These are phyloP conservation scores for Phytopythium oedochilum DNA, from an alignment of 352 stramenopile species.

Conservation along the genomic window DNA sequence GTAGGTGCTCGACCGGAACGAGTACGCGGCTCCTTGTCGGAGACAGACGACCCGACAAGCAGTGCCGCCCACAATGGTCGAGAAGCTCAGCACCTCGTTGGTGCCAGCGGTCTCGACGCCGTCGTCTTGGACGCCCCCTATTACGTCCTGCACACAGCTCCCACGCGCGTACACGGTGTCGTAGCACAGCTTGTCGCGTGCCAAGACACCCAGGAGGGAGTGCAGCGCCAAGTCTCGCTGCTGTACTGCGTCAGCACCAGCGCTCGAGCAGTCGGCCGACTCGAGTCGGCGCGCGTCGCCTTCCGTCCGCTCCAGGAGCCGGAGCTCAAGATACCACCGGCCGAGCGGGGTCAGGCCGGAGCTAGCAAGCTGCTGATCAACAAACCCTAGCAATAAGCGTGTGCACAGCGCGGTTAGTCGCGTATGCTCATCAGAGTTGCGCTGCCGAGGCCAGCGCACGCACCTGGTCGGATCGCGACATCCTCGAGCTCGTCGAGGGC, in stretches of 20 bases:
- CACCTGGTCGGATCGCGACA: constrained; percentile 24
- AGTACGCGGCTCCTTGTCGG: constrained; percentile 1
- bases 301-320: constrained; percentile 15
- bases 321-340: constrained; percentile 37
- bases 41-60: constrained; percentile 35
- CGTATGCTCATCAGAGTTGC: background rate
- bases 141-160: constrained; percentile 19
- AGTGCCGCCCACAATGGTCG: constrained; percentile 20
- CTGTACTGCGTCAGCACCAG: background rate
- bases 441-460: background rate
- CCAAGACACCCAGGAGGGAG: constrained; percentile 9
- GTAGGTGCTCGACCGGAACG: constrained; percentile 23
- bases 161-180: constrained; percentile 39
- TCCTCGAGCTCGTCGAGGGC: constrained; percentile 15
- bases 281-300: background rate
- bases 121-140: constrained; percentile 25
- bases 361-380: constrained; percentile 25
- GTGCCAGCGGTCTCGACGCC: background rate
- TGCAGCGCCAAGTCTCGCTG: constrained; percentile 9
- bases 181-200: constrained; percentile 26
- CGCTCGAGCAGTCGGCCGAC: background rate
- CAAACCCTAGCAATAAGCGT: constrained; percentile 27
- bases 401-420: background rate
- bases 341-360: constrained; percentile 22
- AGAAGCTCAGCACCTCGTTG: constrained; percentile 49